Conservation (phyloP, 2,329 filamentous ascomycete species). For the Fusarium lyarnte region DNA sequence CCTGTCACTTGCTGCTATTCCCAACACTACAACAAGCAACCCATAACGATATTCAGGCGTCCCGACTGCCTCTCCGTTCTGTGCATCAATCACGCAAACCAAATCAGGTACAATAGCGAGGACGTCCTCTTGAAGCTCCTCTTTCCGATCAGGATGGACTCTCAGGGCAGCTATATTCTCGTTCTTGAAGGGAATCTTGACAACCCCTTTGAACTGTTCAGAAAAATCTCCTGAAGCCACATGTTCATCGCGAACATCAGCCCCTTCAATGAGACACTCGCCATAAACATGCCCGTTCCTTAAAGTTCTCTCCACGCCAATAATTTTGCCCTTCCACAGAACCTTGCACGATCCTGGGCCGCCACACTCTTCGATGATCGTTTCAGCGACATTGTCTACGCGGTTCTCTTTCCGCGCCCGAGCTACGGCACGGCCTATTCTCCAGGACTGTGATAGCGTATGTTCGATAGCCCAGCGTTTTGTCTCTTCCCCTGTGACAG, state of each 20-base stretch:
- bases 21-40: conserved; percentile 59
- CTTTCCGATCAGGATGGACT: conserved; percentile 43
- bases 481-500: conserved; percentile 59
- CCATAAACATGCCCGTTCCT: conserved; percentile 68
- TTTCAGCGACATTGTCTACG: conserved; percentile 64
- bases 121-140: conserved; percentile 55
- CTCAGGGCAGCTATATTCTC: conserved; percentile 73
- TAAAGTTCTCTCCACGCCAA: conserved; percentile 65
- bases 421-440: conserved; percentile 69
- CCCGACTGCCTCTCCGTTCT: conserved; percentile 65
- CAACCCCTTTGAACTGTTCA: conserved; percentile 53
- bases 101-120: conserved; percentile 66
- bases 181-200: conserved; percentile 78
- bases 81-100: conserved; percentile 64
- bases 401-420: conserved; percentile 59
- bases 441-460: conserved; percentile 64
- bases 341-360: conserved; percentile 63
- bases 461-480: conserved; percentile 62
- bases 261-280: conserved; percentile 64
- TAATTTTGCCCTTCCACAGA: conserved; percentile 72
- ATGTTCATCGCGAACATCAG: conserved; percentile 50
- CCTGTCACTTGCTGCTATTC: conserved; percentile 55
- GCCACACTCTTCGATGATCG: conserved; percentile 67
- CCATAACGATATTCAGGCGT: conserved; percentile 67
- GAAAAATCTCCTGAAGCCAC: background rate